Percentiles rank a stretch among this genome's conserved stretches.
Evolutionary conservation across 1,284 basidiomycete species (phyloP).

Genomic region (Pseudozyma sp.): DNA sequence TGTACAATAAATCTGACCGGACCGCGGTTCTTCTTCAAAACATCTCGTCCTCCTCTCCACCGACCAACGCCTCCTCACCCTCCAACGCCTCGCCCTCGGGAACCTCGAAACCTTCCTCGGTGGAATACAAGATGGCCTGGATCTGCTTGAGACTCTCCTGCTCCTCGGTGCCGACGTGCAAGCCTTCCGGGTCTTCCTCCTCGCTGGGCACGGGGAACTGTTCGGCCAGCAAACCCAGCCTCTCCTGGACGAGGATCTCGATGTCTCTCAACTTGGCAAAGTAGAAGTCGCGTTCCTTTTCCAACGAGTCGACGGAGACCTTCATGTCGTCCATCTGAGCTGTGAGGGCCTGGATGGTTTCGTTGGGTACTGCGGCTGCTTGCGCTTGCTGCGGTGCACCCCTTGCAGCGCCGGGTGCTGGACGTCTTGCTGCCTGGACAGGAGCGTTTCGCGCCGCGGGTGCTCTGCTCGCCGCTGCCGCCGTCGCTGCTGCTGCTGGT

Average conservation of each 20-base stretch:
- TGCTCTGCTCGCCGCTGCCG: conserved; percentile 10
- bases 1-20: no score
- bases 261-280: conserved; percentile 90
- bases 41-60: neutral
- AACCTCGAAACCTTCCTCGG: conserved; percentile 74
- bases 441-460: neutral
- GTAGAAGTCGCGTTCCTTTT: conserved; percentile 96
- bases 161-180: conserved; percentile 69
- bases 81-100: conserved; percentile 52
- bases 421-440: conserved; percentile 9
- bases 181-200: conserved; percentile 16
- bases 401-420: conserved; percentile 73
- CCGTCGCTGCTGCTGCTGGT: neutral
- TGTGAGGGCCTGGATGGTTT: conserved; percentile 76
- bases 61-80: neutral
- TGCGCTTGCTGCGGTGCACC: no score
- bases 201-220: conserved; percentile 22
- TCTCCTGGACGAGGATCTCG: conserved; percentile 81
- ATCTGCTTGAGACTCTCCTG: conserved; percentile 82
- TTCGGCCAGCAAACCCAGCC: conserved; percentile 62
- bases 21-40: neutral
- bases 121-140: conserved; percentile 92
- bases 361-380: conserved; percentile 57
- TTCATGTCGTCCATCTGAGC: conserved; percentile 85
- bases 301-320: conserved; percentile 80